Base-by-base conservation (phyloP, 2,329 filamentous ascomycete species). In the Curvularia verruculosa region DNA sequence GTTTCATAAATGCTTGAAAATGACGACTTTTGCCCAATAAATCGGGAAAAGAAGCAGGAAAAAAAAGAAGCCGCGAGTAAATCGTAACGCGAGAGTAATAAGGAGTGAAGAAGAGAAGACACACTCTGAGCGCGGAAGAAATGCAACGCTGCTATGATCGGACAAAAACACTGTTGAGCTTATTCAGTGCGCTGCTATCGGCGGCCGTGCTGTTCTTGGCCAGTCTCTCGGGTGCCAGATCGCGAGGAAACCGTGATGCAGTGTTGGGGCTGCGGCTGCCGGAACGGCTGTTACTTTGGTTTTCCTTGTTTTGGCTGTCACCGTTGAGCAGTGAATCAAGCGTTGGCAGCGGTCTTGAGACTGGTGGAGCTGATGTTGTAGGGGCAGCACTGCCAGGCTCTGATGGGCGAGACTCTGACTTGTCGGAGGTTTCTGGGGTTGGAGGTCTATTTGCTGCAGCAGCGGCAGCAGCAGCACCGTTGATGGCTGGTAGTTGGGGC, bases 261-360 rank as follows among this genome's bases (percentile, higher is more conserved):
- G 65, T 70, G 39, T 71, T 75, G 57, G 71, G 63, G 73, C 79
- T 81, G 43, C 75, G 74, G 58, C 78, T 81, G 19, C 78, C 77
- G 5, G 75, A 73, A 31, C 79, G 75, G 56, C 72, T 77, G 48
- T 64, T 72, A 58, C 61, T 70, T 49, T 71, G 69, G 19, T 70
- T 74, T 29, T 74, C 68, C 55, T 67, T 65, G 19, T 60, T 62
- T 19, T 65, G 60, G 19, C 67, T 68, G 12, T 71, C 68, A 28
- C 63, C 68, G 54, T 75, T 75, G 39, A 75, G 68, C 24, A 75
- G 66, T 1, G 72, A 73, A 10, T 69, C 68, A 1, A 74, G 63
- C 7, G 66, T 72, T 7, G 85, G 85, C 26, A 87, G 84, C 1
- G 77, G 77, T 43, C 74, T 75, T 31, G 72, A 71, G 1, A 67